Percentiles rank a stretch among this genome's conserved stretches.
Conservation (phyloP, 2,329 filamentous ascomycete genomes). For the Epichloe bromicola region DNA sequence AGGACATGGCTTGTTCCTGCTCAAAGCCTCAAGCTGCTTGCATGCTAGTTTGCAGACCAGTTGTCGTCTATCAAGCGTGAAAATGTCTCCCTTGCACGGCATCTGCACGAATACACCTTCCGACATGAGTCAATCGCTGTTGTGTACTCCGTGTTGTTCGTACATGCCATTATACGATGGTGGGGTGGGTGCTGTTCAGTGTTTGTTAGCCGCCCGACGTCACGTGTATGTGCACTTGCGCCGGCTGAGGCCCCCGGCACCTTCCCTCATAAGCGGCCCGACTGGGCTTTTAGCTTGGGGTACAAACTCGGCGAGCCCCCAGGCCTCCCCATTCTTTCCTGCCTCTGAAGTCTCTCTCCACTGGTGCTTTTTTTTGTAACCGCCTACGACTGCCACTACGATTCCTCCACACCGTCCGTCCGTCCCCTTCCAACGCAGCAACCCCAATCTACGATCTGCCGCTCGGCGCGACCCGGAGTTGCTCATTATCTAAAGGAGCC, state of each 20-base stretch:
- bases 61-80: too few species aligned
- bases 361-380: slow-evolving; percentile 20
- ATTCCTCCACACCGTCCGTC: slow-evolving; percentile 18
- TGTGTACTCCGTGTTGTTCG: background rate
- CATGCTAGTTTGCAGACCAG: too few species aligned
- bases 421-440: slow-evolving; percentile 21
- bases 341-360: slow-evolving; percentile 19
- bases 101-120: background rate
- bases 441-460: slow-evolving; percentile 11
- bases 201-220: background rate
- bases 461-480: slow-evolving; percentile 2
- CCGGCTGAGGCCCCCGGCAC: background rate
- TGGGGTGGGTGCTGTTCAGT: background rate
- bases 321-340: slow-evolving; percentile 27
- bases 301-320: slow-evolving; percentile 13
- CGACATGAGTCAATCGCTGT: too few species aligned
- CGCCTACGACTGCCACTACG: slow-evolving; percentile 10
- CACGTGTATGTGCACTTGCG: background rate
- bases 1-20: too few species aligned
- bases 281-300: slow-evolving; percentile 13
- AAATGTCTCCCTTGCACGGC: background rate
- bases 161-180: too few species aligned
- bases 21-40: too few species aligned
- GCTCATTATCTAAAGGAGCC: slow-evolving; percentile 1
- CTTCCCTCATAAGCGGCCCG: slow-evolving; percentile 1